phyloP scores from a whole-genome alignment of 1,284 basidiomycete genomes.

The Ustanciosporium gigantosporum region DNA sequence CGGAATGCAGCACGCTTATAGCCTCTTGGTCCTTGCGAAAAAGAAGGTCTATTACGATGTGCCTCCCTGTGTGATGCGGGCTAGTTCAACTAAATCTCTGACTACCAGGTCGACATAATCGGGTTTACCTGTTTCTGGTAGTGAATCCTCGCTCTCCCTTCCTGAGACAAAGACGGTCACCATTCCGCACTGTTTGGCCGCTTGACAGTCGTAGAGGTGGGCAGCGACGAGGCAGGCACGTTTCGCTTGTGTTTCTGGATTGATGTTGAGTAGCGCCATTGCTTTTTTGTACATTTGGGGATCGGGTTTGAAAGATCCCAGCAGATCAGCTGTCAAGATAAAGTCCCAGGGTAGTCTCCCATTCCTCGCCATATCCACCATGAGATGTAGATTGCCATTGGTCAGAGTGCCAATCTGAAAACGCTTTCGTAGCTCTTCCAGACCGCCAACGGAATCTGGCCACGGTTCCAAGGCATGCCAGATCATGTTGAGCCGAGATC shows the following conservation, averaged over 20 bases:
- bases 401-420: conserved; percentile 22
- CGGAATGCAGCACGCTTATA: no score
- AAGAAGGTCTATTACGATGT: no score
- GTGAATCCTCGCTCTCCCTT: conserved; percentile 11
- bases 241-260: no score
- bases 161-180: conserved; percentile 26
- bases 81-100: conserved; percentile 10
- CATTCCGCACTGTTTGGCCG: conserved; percentile 27
- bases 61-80: conserved; percentile 5
- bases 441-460: conserved; percentile 10
- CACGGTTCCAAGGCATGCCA: conserved; percentile 29
- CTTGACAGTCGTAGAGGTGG: conserved; percentile 23
- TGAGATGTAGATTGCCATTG: conserved; percentile 25
- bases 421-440: conserved; percentile 1
- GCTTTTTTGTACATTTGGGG: conserved; percentile 11
- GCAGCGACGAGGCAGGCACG: conserved; percentile 23
- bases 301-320: conserved; percentile 27
- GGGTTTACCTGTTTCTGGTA: conserved; percentile 18
- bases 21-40: no score
- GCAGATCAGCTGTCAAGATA: conserved; percentile 14
- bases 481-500: conserved; percentile 15
- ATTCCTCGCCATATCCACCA: conserved; percentile 27
- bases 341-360: conserved; percentile 22
- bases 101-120: conserved; percentile 23
- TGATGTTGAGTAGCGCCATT: conserved; percentile 14